Conservation (phyloP, 1,139 yeast genomes). For the Sugiyamaella neomexicana region DNA sequence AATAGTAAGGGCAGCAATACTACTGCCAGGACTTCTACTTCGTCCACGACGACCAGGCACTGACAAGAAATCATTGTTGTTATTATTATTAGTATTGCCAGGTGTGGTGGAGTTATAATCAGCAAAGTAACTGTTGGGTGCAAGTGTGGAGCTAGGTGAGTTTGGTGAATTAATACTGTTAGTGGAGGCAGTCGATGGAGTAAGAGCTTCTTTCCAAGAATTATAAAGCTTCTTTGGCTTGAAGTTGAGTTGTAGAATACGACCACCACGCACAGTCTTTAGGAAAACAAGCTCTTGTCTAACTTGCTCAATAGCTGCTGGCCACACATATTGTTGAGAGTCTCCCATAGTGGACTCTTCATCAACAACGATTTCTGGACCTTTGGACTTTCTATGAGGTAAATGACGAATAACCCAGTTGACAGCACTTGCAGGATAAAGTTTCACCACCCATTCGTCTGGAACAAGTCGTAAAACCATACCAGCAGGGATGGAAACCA, state of each 20-base stretch:
- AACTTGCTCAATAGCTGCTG: constrained; percentile 45
- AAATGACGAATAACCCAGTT: constrained; percentile 9
- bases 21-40: constrained; percentile 27
- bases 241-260: constrained; percentile 40
- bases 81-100: background rate
- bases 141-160: constrained; percentile 22
- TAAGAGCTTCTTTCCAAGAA: constrained; percentile 33
- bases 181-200: constrained; percentile 27
- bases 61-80: constrained; percentile 29
- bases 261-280: constrained; percentile 44
- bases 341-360: constrained; percentile 29
- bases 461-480: constrained; percentile 74
- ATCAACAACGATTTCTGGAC: constrained; percentile 29
- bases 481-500: constrained; percentile 81
- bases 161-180: constrained; percentile 17
- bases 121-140: constrained; percentile 17
- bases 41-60: constrained; percentile 29
- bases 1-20: constrained; percentile 50
- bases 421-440: constrained; percentile 66
- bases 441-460: constrained; percentile 66
- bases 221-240: constrained; percentile 35
- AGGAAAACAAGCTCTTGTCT: constrained; percentile 42
- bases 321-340: constrained; percentile 36
- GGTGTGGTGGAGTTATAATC: constrained; percentile 15
- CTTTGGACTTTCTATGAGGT: constrained; percentile 9